A percentile compares a stretch with the other conserved stretches of the same genome.
Evolutionary conservation across 345 rosid genomes (phyloP).

Genomic region (Laguncularia racemosa): DNA sequence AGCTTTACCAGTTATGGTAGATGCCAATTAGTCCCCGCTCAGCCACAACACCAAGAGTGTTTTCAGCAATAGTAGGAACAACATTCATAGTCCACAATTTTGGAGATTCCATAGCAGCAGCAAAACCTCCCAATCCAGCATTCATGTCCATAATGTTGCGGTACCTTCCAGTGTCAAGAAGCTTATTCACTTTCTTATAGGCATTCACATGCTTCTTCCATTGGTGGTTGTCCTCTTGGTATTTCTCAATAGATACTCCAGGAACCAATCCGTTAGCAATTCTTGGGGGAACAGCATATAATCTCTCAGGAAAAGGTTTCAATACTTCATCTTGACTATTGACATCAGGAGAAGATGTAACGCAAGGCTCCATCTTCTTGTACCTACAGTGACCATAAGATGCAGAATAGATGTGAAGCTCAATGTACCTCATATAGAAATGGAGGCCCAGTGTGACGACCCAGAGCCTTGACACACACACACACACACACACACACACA

Average conservation of each 20-base stretch:
- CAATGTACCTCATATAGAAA: too few relatives aligned
- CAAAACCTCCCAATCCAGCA: slow-evolving; percentile 95
- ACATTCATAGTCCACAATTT: slow-evolving; percentile 99
- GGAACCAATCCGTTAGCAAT: slow-evolving; percentile 77
- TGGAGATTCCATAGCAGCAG: slow-evolving; percentile 68
- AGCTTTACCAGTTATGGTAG: slow-evolving; percentile 85
- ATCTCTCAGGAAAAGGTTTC: slow-evolving; percentile 77
- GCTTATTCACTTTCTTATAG: slow-evolving; percentile 71
- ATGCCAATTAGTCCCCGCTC: slow-evolving; percentile 95
- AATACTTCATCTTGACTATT: slow-evolving; percentile 49
- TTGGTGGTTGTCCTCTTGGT: slow-evolving; percentile 57
- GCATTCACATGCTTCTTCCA: slow-evolving; percentile 92
- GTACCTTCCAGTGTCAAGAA: slow-evolving; percentile 76
- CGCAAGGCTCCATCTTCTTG: slow-evolving; percentile 86
- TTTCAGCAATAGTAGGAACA: slow-evolving; percentile 82
- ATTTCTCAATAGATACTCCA: slow-evolving; percentile 77
- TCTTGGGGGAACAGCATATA: slow-evolving; percentile 76
- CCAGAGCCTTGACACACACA: too few relatives aligned
- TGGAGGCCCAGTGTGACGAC: too few relatives aligned
- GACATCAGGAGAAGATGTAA: slow-evolving; percentile 75
- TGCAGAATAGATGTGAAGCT: background rate
- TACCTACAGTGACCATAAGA: slow-evolving; percentile 41
- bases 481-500: too few relatives aligned
- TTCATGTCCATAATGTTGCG: slow-evolving; percentile 99
- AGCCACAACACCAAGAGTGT: slow-evolving; percentile 68